Evolutionary conservation across 2,329 filamentous ascomycete genomes (phyloP), one percentile per base, ranked within the genome.

Genomic region (Cercospora berteroae): DNA sequence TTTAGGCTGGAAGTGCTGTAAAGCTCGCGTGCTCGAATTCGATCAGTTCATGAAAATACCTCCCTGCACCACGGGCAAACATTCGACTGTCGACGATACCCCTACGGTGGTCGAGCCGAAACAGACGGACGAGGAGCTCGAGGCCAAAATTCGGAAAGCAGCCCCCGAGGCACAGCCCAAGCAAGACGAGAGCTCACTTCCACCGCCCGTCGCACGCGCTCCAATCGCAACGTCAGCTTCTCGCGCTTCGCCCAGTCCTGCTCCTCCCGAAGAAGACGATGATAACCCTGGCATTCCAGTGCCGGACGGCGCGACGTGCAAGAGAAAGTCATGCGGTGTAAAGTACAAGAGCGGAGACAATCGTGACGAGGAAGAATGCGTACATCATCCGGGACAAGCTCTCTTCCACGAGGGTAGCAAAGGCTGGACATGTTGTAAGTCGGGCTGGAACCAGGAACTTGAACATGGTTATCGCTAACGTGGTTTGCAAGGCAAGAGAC

Each of bases 401-500:
- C 90, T 99, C 72, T 99, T 99, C 82, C 95, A 99, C 79, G 95
- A 99, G 83, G 95, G 95, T 39, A 96, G 92, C 82, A 99, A 99
- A 83, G 95, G 95, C 1, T 99, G 95, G 85, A 93, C 89, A 67
- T 99, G 95, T 84, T 99, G 95, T 83, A 57, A 33, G 55, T 33
- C 10, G 23, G 20, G 29, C 18, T 16, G 25, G 8, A 33, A 9
- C 20, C 23, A 7, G 42, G 42, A 12, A 27, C 27, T 13, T 57
- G 23, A 31, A 12, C 4, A 56, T 56, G 52, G 25, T 25, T 16
- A 31, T 31, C 13, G 31, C 55, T 57, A 13, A 57, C 27, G 31
- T 36, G 27, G 13, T 31, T 18, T 13, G 3, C 55, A 16, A 57
- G 55, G 55, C 61, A 98, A 98, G 86, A 86, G 93, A 74, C 87